Base-by-base conservation (phyloP, 2,329 filamentous ascomycete species). In the Exserohilum turcica region DNA sequence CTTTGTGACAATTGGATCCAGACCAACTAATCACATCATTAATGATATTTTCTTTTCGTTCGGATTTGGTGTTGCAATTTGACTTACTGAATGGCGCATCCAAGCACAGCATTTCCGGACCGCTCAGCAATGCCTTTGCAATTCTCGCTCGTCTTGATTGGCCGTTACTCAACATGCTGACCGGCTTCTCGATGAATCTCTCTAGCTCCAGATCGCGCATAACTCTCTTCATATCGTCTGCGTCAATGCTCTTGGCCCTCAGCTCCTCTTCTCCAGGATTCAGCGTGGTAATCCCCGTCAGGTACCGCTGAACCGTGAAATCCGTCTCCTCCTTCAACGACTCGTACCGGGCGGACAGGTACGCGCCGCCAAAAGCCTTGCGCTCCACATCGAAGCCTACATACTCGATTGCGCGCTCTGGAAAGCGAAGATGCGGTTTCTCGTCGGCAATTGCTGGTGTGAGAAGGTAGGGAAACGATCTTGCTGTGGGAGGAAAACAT, bases 141-240 rank as follows among this genome's bases (percentile, higher is more conserved):
- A 99, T 96, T 57, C 91, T 85, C 6, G 93, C 90, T 48, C 94
- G 81, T 59, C 93, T 82, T 6, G 90, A 93, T 75, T 99, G 94
- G 0, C 94, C 94, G 74, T 97, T 97, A 71, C 92, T 97, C 48
- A 99, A 77, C 71, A 94, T 96, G 19, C 90, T 85, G 6, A 97
- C 90, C 0, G 93, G 92, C 70, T 96, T 87, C 33, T 89, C 82
- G 1, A 95, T 77, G 39, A 97, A 79, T 7, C 82, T 78, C 0
- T 81, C 78, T 12, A 99, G 78, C 43, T 84, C 83, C 49, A 99
- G 77, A 63, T 95, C 88, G 6, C 71, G 70, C 13, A 92, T 83
- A 0, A 96, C 85, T 7, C 83, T 80, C 12, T 81, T 73, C 33
- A 96, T 74, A 61, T 19, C 55, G 6, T 66, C 61, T 27, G 76